Evolutionary conservation across 345 rosid species (phyloP).

Genomic region (Eucalyptus cloeziana): DNA sequence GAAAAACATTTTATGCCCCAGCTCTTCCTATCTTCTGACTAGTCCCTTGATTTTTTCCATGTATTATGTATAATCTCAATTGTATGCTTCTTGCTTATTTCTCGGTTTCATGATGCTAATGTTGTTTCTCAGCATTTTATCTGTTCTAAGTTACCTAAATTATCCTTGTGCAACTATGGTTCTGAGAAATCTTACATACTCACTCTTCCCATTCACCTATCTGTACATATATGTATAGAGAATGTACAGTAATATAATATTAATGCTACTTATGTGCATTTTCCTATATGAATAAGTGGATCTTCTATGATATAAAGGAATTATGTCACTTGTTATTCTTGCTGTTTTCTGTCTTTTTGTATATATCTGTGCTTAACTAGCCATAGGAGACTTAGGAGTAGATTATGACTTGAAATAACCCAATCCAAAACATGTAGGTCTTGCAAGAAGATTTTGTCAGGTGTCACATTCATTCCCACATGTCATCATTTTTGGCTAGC

Average conservation of each 20-base stretch:
- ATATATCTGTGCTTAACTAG: not conserved
- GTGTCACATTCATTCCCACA: conserved; percentile 59
- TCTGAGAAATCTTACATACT: not conserved
- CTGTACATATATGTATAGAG: not conserved
- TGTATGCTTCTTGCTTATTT: not conserved
- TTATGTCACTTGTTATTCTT: not conserved
- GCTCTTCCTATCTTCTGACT: not conserved
- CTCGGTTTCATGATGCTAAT: not conserved
- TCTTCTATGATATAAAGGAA: not conserved
- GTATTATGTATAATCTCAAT: not conserved
- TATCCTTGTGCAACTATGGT: not conserved
- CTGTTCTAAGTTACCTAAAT: not conserved
- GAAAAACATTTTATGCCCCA: not conserved
- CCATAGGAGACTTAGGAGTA: not conserved
- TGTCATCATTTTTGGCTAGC: conserved; percentile 35
- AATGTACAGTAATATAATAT: not conserved
- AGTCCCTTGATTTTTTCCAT: not conserved
- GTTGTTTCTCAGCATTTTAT: not conserved
- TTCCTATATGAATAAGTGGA: not conserved
- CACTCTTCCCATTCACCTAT: not conserved
- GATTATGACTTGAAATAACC: not conserved
- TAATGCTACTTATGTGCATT: not conserved
- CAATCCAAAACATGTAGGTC: conserved; percentile 24
- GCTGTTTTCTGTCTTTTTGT: not conserved
- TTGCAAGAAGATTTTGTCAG: conserved; percentile 78